Evolutionary conservation across 306 rosid genomes (phyloP).

Genomic region (Rubus idaeus): DNA sequence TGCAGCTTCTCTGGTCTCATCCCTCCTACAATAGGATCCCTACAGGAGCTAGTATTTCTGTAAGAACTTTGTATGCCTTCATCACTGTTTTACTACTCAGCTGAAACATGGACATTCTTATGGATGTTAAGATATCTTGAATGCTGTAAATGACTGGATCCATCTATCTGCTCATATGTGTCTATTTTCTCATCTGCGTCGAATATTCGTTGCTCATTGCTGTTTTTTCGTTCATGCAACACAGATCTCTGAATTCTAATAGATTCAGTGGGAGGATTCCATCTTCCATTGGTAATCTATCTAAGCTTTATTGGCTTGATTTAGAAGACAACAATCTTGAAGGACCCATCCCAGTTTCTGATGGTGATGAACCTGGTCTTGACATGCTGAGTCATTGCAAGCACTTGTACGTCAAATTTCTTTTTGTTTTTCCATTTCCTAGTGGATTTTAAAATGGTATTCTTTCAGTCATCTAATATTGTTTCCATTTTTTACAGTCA

Average conservation of each 20-base stretch:
- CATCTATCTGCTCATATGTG: too few relatives aligned
- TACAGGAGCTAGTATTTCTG: constrained; percentile 33
- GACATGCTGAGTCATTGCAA: constrained; percentile 25
- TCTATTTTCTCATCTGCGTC: too few relatives aligned
- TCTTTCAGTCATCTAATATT: neutral
- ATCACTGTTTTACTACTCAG: constrained; percentile 24
- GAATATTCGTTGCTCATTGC: neutral
- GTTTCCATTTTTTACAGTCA: constrained; percentile 46
- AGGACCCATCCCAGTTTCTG: too few relatives aligned
- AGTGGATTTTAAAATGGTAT: neutral
- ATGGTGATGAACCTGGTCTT: too few relatives aligned
- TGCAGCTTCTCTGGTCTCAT: constrained; percentile 66
- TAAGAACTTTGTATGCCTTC: constrained; percentile 34
- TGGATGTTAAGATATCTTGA: too few relatives aligned
- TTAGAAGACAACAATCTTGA: constrained; percentile 37
- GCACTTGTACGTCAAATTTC: constrained; percentile 41
- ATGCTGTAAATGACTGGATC: too few relatives aligned
- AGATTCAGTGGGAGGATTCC: constrained; percentile 36
- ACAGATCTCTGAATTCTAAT: constrained; percentile 45
- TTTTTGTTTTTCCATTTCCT: neutral
- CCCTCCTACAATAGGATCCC: constrained; percentile 60
- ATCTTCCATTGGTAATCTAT: constrained; percentile 36
- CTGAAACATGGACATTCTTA: neutral
- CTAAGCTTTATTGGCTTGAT: constrained; percentile 43
- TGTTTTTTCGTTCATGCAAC: neutral